Percentiles rank a stretch among this genome's conserved stretches.
Conservation (phyloP, 306 rosid species). For the Oxytropis ochrocephala region DNA sequence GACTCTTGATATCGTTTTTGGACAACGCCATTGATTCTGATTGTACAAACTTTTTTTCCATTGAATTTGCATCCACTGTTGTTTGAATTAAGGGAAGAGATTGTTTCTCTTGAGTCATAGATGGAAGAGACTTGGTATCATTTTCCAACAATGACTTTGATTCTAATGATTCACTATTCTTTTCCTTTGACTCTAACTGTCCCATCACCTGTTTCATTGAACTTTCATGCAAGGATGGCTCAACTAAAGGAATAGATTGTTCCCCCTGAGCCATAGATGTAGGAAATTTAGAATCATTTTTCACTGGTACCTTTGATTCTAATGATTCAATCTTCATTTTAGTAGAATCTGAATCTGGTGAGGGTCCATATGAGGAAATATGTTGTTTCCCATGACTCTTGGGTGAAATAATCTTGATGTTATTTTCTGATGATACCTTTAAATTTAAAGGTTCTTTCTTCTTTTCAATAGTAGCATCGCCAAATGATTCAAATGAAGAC, state of each 20-base stretch:
- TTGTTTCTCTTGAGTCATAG: neutral
- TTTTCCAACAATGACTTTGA: neutral
- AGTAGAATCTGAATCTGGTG: constrained; percentile 1
- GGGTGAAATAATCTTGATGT: constrained; percentile 11
- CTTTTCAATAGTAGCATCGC: constrained; percentile 12
- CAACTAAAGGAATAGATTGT: constrained; percentile 12
- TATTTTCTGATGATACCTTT: constrained; percentile 15
- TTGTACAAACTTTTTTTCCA: constrained; percentile 15
- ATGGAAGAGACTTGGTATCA: neutral
- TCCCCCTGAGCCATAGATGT: constrained; percentile 7
- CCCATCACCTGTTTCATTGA: constrained; percentile 10
- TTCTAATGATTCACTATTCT: constrained; percentile 13
- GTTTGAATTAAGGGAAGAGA: constrained; percentile 20
- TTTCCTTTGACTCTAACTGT: constrained; percentile 8
- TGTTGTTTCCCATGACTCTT: constrained; percentile 16
- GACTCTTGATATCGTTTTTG: neutral
- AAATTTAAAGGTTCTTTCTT: constrained; percentile 8
- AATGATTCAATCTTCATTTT: constrained; percentile 16
- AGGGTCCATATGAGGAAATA: constrained; percentile 18
- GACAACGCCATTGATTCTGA: constrained; percentile 9
- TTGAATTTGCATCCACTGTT: constrained; percentile 1
- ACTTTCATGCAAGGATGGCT: constrained; percentile 15
- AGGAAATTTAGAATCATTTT: constrained; percentile 14
- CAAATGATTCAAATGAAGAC: constrained; percentile 10
- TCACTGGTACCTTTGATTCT: constrained; percentile 25